Conservation (phyloP, 73 alveolate species). For the Durusdinium trenchii region DNA sequence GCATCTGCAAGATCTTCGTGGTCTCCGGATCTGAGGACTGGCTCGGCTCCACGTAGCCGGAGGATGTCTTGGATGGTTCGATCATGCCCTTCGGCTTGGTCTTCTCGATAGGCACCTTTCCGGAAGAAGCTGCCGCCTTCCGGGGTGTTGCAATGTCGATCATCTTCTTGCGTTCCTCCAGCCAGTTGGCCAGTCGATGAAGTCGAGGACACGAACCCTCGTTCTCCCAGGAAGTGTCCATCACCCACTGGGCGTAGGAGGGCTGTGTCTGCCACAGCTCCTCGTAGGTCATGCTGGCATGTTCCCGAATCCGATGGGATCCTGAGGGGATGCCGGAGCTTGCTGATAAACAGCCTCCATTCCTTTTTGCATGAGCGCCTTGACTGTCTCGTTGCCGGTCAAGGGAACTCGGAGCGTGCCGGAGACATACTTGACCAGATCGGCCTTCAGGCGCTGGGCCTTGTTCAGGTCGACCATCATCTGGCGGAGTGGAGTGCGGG, state of each 20-base stretch:
- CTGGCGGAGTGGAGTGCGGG: neutral
- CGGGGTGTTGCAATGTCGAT: no score
- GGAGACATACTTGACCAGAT: neutral
- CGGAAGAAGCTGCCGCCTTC: neutral
- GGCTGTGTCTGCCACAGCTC: neutral
- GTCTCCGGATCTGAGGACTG: neutral
- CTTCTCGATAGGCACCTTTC: neutral
- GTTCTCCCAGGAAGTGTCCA: neutral
- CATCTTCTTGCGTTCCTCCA: neutral
- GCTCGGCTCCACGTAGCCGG: neutral
- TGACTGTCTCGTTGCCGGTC: neutral
- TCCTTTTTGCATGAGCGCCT: neutral
- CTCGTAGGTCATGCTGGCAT: neutral
- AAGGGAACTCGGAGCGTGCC: neutral
- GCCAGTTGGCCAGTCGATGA: neutral
- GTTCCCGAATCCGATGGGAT: slow-evolving; percentile 10
- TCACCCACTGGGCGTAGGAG: neutral
- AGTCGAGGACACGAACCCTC: neutral
- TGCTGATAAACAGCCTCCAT: neutral
- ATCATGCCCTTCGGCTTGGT: neutral
- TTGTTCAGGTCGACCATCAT: neutral
- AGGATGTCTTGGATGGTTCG: neutral
- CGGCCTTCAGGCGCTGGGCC: neutral
- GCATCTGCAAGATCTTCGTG: neutral
- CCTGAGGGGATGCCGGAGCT: neutral